Percentiles rank a stretch among this genome's conserved stretches.
Conservation (phyloP, 179 eudicot genomes). For the Silene noctiflora region DNA sequence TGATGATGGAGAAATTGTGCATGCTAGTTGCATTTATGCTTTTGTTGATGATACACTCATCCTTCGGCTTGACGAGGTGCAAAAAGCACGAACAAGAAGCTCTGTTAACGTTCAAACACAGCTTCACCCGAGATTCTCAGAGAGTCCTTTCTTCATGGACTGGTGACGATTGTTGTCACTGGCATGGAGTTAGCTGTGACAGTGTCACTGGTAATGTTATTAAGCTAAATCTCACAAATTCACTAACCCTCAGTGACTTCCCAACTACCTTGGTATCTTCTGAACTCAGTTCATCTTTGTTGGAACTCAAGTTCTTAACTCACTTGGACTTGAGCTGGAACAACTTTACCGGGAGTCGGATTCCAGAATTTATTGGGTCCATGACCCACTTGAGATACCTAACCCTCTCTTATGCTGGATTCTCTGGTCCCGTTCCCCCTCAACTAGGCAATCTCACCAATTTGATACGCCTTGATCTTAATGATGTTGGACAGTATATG, state of each 20-base stretch:
- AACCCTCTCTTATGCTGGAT: background rate
- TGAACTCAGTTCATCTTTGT: background rate
- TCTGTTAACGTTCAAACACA: conserved; percentile 13
- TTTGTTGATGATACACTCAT: conserved; percentile 2
- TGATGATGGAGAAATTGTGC: background rate
- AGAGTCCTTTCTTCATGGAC: conserved; percentile 6
- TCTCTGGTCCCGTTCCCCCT: background rate
- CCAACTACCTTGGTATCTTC: background rate
- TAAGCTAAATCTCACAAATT: background rate
- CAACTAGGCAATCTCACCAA: conserved; percentile 18
- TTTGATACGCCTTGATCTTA: background rate
- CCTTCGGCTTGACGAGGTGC: conserved; percentile 2
- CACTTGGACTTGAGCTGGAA: background rate
- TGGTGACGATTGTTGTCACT: conserved; percentile 16
- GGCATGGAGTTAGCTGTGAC: conserved; percentile 18
- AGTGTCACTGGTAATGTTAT: conserved; percentile 9
- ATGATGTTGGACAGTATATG: background rate
- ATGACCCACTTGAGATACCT: conserved; percentile 10
- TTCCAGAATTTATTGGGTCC: conserved; percentile 9
- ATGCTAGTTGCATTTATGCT: background rate
- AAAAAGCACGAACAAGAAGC: conserved; percentile 12
- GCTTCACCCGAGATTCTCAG: background rate
- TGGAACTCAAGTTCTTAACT: background rate
- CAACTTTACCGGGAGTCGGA: background rate
- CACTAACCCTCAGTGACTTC: background rate